Conservation (phyloP, 2,329 filamentous ascomycete genomes). For the Exophiala xenobiotica region DNA sequence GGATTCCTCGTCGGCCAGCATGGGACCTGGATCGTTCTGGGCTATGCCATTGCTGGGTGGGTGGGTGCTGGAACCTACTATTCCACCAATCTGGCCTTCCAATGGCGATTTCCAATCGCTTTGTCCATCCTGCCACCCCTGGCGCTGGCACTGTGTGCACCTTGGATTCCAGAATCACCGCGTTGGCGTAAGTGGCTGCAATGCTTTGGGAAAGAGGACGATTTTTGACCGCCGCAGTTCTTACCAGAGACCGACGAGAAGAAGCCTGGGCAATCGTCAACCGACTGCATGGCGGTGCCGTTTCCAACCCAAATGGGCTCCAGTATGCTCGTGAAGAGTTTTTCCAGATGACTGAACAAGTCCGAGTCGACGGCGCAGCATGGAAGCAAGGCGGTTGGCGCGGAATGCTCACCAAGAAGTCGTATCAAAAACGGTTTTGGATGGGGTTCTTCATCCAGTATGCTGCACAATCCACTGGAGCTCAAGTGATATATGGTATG, state of each 20-base stretch:
- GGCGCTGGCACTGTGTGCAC: conserved; percentile 42
- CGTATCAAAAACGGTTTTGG: conserved; percentile 26
- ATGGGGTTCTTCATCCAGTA: conserved; percentile 28
- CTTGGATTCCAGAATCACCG: conserved; percentile 49
- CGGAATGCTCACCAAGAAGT: conserved; percentile 22
- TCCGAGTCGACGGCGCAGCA: conserved; percentile 16
- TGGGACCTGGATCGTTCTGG: conserved; percentile 50
- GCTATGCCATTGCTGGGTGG: conserved; percentile 48
- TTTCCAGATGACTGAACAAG: conserved; percentile 28
- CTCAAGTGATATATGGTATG: conserved; percentile 36
- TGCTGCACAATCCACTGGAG: conserved; percentile 25
- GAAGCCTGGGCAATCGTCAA: conserved; percentile 48
- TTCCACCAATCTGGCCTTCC: conserved; percentile 42
- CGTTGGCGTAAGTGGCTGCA: conserved; percentile 44
- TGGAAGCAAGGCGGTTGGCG: conserved; percentile 20
- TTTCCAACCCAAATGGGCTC: conserved; percentile 14
- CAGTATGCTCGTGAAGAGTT: conserved; percentile 26
- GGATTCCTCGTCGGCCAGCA: conserved; percentile 49
- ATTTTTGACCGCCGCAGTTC: conserved; percentile 5
- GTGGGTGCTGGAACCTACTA: conserved; percentile 49
- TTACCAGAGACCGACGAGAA: conserved; percentile 46
- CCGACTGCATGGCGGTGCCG: conserved; percentile 37
- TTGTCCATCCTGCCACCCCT: conserved; percentile 43
- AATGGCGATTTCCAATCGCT: conserved; percentile 48
- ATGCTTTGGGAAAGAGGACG: neutral